These are phyloP conservation scores for Gorgonomyces haynaldii DNA, from an alignment of 192 early-diverging fungal species.

Conservation along the genomic window DNA sequence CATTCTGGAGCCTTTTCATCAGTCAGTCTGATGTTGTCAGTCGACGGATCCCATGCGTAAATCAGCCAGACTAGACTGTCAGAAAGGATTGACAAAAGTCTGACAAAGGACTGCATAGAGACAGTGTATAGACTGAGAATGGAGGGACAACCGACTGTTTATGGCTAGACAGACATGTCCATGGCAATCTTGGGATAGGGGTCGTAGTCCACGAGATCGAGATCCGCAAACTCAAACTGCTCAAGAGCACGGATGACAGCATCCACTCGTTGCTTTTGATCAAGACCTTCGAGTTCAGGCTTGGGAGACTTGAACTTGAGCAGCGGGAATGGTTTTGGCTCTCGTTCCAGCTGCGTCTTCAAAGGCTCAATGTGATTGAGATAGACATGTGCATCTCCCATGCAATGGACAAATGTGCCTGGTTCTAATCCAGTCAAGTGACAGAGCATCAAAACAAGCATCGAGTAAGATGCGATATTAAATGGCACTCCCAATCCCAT, in stretches of 20 bases:
- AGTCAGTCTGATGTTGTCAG: too few relatives aligned
- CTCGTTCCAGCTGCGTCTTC: slow-evolving; percentile 60
- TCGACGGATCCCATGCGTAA: too few relatives aligned
- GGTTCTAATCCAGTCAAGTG: slow-evolving; percentile 72
- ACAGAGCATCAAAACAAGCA: slow-evolving; percentile 83
- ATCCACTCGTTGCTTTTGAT: slow-evolving; percentile 18
- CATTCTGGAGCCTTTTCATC: too few relatives aligned
- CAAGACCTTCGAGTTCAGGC: slow-evolving; percentile 35
- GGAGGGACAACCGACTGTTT: too few relatives aligned
- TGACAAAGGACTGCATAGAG: too few relatives aligned
- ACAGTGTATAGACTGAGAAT: too few relatives aligned
- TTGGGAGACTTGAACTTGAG: slow-evolving; percentile 49
- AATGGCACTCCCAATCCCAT: slow-evolving; percentile 96
- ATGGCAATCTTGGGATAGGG: slow-evolving; percentile 82
- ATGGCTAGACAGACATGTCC: slow-evolving; percentile 80
- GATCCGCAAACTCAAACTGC: slow-evolving; percentile 67
- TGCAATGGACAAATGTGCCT: slow-evolving; percentile 78
- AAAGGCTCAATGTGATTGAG: slow-evolving; percentile 81
- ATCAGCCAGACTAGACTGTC: too few relatives aligned
- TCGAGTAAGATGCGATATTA: slow-evolving; percentile 93
- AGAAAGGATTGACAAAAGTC: too few relatives aligned
- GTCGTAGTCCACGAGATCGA: slow-evolving; percentile 69
- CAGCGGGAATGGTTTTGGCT: slow-evolving; percentile 72
- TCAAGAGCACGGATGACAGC: slow-evolving; percentile 27
- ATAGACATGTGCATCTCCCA: slow-evolving; percentile 97